Evolutionary conservation across 2,329 filamentous ascomycete genomes (phyloP), one percentile per base, ranked within the genome.

Genomic region (Epicoccum sorghinum): DNA sequence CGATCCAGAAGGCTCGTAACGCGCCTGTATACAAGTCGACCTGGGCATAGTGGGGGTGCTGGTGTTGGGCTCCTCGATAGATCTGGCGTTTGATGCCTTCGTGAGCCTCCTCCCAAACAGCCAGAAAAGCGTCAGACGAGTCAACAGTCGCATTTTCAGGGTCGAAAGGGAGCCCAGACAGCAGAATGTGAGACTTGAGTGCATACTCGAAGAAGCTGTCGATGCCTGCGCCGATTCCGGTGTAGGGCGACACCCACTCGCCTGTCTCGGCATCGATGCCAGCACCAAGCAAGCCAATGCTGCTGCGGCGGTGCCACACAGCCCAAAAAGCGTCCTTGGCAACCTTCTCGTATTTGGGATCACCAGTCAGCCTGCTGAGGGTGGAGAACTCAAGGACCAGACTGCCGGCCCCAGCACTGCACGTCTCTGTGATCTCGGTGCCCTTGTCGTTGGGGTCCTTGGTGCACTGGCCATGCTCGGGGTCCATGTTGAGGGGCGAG

Each of bases 161-260:
- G 39, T 77, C 66, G 55, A 73, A 75, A 0, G 77, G 73, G 5
- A 80, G 86, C 1, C 91, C 90, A 2, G 93, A 96, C 22, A 98
- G 84, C 23, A 99, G 77, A 55, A 99, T 90, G 70, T 96, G 88
- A 14, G 92, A 92, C 76, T 99, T 99, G 67, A 98, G 83, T 3
- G 95, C 93, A 75, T 99, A 99, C 77, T 99, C 95, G 69, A 96
- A 98, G 78, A 99, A 99, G 76, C 93, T 97, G 77, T 99, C 95
- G 68, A 96, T 91, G 35, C 95, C 95, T 7, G 95, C 95, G 44
- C 95, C 95, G 64, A 99, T 96, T 27, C 95, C 93, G n/a, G 93
- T 88, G 72, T 91, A 93, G 2, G 90, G 84, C 7, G 89, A 89
- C 30, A 95, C 88, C 95, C 95, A 99, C 62, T 89, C 83, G 0